Conservation (phyloP, 805 yeast genomes). For the Ogataea siamensis region DNA sequence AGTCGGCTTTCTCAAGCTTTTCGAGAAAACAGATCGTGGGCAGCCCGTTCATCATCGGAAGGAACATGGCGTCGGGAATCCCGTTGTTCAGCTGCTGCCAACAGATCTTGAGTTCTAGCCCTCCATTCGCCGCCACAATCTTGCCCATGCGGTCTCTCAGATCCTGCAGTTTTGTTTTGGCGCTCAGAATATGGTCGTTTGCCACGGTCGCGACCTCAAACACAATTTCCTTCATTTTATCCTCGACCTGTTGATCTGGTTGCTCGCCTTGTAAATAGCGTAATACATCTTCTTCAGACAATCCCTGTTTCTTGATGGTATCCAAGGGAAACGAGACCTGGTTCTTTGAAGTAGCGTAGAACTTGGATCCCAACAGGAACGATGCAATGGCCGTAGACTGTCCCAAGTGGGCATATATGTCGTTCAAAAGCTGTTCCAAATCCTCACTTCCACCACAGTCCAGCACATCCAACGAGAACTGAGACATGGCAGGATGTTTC, state of each 20-base stretch:
- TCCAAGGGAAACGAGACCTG: constrained; percentile 64
- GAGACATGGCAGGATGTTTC: constrained; percentile 50
- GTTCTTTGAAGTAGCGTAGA: constrained; percentile 50
- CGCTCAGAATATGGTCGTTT: constrained; percentile 75
- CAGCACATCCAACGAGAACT: constrained; percentile 41
- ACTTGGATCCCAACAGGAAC: constrained; percentile 56
- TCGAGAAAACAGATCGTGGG: constrained; percentile 65
- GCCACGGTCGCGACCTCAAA: constrained; percentile 73
- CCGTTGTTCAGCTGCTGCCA: constrained; percentile 41
- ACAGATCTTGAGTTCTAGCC: constrained; percentile 5
- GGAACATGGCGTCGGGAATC: constrained; percentile 61
- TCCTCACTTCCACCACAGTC: constrained; percentile 38
- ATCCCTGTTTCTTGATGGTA: constrained; percentile 46
- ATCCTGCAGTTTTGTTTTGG: constrained; percentile 50
- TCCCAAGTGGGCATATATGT: constrained; percentile 76
- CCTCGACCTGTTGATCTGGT: constrained; percentile 23
- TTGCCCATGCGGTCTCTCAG: constrained; percentile 38
- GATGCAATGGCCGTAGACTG: constrained; percentile 75
- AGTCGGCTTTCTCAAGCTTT: constrained; percentile 59
- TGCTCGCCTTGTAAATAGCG: constrained; percentile 43
- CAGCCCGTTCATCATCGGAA: constrained; percentile 65
- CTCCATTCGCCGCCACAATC: constrained; percentile 26
- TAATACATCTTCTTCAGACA: constrained; percentile 65
- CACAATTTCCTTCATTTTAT: constrained; percentile 52
- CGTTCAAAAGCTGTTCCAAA: constrained; percentile 41